Evolutionary conservation across 306 rosid species (phyloP).

Genomic region (Lablab purpureus): DNA sequence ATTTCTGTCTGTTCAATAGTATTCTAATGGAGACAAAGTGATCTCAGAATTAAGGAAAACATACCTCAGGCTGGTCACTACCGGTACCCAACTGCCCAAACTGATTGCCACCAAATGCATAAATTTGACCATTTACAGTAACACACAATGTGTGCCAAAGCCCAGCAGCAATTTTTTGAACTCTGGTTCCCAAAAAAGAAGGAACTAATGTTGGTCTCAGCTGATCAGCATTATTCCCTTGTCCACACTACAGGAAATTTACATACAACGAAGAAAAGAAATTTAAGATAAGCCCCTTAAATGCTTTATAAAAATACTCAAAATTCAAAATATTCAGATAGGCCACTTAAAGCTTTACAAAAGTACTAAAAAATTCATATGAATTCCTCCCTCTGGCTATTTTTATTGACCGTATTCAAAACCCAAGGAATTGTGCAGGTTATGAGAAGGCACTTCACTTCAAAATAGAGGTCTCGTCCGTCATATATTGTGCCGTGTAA

Average conservation of each 20-base stretch:
- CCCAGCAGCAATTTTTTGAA: conserved; percentile 76
- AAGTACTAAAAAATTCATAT: background rate
- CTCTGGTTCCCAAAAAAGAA: conserved; percentile 63
- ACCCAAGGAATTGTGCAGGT: background rate
- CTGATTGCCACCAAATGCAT: conserved; percentile 91
- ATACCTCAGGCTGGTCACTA: conserved; percentile 79
- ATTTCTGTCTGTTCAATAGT: background rate
- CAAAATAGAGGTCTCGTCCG: no score
- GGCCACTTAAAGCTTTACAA: conserved; percentile 1
- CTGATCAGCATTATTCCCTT: conserved; percentile 78
- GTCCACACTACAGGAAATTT: conserved; percentile 73
- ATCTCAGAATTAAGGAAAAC: background rate
- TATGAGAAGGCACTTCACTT: conserved; percentile 10
- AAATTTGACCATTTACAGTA: conserved; percentile 67
- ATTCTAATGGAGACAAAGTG: conserved; percentile 1
- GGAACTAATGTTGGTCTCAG: conserved; percentile 72
- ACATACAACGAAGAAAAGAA: background rate
- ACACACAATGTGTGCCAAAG: conserved; percentile 90
- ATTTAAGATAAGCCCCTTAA: conserved; percentile 11
- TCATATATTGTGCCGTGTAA: no score
- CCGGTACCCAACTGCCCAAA: conserved; percentile 94
- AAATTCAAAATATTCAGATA: background rate
- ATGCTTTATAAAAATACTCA: background rate
- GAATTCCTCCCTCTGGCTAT: background rate
- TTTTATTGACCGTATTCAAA: background rate